phyloP scores from a whole-genome alignment of 495 filamentous ascomycete genomes.

The Neurospora intermedia region DNA sequence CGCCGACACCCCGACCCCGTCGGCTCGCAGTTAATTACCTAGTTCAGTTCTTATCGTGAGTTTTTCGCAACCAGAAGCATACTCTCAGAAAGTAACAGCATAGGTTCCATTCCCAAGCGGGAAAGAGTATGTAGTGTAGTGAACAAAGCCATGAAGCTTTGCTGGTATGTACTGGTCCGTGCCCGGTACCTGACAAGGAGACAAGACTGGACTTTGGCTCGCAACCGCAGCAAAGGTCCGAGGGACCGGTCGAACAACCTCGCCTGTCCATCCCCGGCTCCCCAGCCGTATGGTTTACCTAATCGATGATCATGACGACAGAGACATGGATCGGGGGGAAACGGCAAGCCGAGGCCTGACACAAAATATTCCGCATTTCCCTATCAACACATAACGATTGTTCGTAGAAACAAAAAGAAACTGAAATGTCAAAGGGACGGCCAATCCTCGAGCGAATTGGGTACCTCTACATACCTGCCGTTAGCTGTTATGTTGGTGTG shows the following conservation, averaged over 20 bases:
- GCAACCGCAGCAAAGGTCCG: neutral
- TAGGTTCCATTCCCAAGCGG: neutral
- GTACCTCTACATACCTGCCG: neutral
- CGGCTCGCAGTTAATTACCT: neutral
- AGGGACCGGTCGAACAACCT: neutral
- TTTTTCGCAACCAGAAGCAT: neutral
- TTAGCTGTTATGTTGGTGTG: neutral
- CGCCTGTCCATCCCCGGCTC: neutral
- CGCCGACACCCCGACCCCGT: neutral
- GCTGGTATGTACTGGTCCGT: too few species aligned
- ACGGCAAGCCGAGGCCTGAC: neutral
- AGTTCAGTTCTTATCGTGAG: too few species aligned
- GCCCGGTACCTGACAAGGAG: too few species aligned
- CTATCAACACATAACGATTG: neutral
- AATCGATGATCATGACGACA: neutral
- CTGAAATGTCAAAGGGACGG: neutral
- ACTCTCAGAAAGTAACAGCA: neutral
- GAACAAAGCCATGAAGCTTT: too few species aligned
- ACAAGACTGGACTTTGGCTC: too few species aligned
- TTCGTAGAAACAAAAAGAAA: neutral
- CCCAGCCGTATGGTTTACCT: neutral
- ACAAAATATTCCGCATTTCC: neutral
- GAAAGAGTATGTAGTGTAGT: too few species aligned
- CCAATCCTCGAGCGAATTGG: neutral
- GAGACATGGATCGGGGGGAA: neutral